A percentile compares a stretch with the other conserved stretches of the same genome.
These are phyloP conservation scores for Corchorus olitorius DNA, from an alignment of 345 rosid species.

Conservation along the genomic window DNA sequence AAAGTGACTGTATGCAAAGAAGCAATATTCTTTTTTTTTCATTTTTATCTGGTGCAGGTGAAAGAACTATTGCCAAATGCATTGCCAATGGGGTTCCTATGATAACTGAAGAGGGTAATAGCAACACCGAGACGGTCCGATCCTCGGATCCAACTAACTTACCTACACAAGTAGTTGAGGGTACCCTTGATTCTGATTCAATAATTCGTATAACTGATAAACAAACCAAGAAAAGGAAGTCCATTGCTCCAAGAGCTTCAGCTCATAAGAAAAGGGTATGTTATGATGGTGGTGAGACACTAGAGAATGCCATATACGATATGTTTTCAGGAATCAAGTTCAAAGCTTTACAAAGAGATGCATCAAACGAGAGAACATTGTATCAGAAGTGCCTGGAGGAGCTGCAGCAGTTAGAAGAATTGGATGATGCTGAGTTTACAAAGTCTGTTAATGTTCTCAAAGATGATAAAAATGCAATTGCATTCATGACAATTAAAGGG, in stretches of 20 bases:
- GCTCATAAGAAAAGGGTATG: constrained; percentile 29
- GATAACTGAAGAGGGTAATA: constrained; percentile 37
- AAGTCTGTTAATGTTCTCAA: constrained; percentile 37
- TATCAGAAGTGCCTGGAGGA: constrained; percentile 41
- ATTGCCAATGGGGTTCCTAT: constrained; percentile 21
- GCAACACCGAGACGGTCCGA: constrained; percentile 39
- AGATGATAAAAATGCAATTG: constrained; percentile 41
- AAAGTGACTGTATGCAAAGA: neutral
- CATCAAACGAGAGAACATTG: constrained; percentile 28
- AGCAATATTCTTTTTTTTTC: neutral
- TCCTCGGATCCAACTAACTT: constrained; percentile 33
- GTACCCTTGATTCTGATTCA: constrained; percentile 42
- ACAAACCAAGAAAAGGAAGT: constrained; percentile 31
- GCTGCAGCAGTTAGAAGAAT: constrained; percentile 38
- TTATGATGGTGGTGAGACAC: constrained; percentile 24
- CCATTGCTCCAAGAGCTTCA: constrained; percentile 17
- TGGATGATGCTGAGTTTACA: constrained; percentile 33
- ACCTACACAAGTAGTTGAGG: constrained; percentile 34
- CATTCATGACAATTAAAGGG: constrained; percentile 39
- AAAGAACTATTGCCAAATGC: constrained; percentile 28
- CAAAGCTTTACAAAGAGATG: constrained; percentile 25
- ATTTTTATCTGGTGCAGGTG: constrained; percentile 25
- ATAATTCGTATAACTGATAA: constrained; percentile 26
- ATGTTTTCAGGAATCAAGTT: constrained; percentile 33
- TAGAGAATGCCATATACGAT: constrained; percentile 34